A percentile compares a stretch with the other conserved stretches of the same genome.
These are phyloP conservation scores for Lentinula edodes DNA, from an alignment of 768 basidiomycete genomes.

Conservation along the genomic window DNA sequence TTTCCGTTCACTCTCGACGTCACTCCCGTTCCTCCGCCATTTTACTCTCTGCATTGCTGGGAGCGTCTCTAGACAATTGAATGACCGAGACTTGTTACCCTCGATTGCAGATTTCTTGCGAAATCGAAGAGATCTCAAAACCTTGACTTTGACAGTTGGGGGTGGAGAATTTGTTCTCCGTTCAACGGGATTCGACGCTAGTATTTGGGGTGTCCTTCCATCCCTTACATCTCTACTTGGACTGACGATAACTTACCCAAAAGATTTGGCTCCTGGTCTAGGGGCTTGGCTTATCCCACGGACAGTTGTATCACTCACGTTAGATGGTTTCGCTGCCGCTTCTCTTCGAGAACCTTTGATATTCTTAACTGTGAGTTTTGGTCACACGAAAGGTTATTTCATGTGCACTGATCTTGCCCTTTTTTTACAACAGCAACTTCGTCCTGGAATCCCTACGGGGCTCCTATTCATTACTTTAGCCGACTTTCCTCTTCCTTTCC, in stretches of 20 bases:
- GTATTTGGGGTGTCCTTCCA: slow-evolving; percentile 68
- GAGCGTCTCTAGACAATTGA: slow-evolving; percentile 31
- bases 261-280: slow-evolving; percentile 55
- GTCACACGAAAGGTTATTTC: neutral
- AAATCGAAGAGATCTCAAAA: slow-evolving; percentile 44
- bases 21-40: slow-evolving; percentile 60
- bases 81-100: slow-evolving; percentile 62
- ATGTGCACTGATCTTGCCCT: slow-evolving; percentile 1
- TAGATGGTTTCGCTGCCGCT: slow-evolving; percentile 30
- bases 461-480: slow-evolving; percentile 54
- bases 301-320: slow-evolving; percentile 38
- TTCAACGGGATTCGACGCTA: slow-evolving; percentile 61
- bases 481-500: slow-evolving; percentile 36
- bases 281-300: slow-evolving; percentile 67
- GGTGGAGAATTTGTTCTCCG: slow-evolving; percentile 38
- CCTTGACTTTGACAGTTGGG: slow-evolving; percentile 44
- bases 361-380: slow-evolving; percentile 35
- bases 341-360: slow-evolving; percentile 33
- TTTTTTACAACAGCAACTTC: slow-evolving; percentile 44
- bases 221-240: slow-evolving; percentile 45
- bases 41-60: slow-evolving; percentile 51
- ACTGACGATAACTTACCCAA: slow-evolving; percentile 57
- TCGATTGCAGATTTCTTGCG: slow-evolving; percentile 64
- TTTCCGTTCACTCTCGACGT: slow-evolving; percentile 37
- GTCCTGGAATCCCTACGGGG: slow-evolving; percentile 46